A percentile compares a stretch with the other conserved stretches of the same genome.
Evolutionary conservation across 2,329 filamentous ascomycete genomes (phyloP).

Genomic region (Alternaria sp.): DNA sequence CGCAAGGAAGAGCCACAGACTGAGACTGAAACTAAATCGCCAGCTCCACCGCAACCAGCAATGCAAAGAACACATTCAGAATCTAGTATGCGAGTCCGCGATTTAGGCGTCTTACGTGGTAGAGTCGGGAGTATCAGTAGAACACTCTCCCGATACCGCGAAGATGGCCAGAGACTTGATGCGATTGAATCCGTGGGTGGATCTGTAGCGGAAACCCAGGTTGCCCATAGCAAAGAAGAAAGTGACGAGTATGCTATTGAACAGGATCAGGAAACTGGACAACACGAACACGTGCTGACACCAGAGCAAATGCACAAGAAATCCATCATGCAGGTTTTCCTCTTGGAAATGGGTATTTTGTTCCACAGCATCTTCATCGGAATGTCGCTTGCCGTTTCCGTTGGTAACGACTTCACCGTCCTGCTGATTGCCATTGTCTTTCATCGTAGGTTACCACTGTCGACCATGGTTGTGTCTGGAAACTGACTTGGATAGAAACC

Average conservation of each 20-base stretch:
- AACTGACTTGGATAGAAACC: constrained; percentile 61
- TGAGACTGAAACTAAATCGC: constrained; percentile 6
- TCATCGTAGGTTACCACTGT: constrained; percentile 52
- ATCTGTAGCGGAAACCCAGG: constrained; percentile 55
- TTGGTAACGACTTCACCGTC: constrained; percentile 62
- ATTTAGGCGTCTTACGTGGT: constrained; percentile 36
- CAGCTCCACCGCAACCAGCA: constrained; percentile 11
- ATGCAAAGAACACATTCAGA: constrained; percentile 33
- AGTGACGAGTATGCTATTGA: constrained; percentile 34
- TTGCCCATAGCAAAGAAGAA: constrained; percentile 44
- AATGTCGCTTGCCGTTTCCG: constrained; percentile 65
- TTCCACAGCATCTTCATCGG: constrained; percentile 71
- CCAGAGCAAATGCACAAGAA: constrained; percentile 41
- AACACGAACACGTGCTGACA: constrained; percentile 24
- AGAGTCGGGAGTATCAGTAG: constrained; percentile 41
- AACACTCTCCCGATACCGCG: constrained; percentile 40
- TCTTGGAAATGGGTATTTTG: constrained; percentile 67
- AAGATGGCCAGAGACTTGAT: constrained; percentile 36
- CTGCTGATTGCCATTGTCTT: constrained; percentile 69
- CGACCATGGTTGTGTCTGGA: not conserved
- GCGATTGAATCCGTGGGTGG: constrained; percentile 56
- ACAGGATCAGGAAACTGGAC: constrained; percentile 36
- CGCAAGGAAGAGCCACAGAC: constrained; percentile 14
- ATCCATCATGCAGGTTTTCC: constrained; percentile 47
- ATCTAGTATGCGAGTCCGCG: constrained; percentile 37